Percentiles rank a stretch among this genome's conserved stretches.
Conservation (phyloP, 139 green algal genomes). For the Picochlorum sp. region DNA sequence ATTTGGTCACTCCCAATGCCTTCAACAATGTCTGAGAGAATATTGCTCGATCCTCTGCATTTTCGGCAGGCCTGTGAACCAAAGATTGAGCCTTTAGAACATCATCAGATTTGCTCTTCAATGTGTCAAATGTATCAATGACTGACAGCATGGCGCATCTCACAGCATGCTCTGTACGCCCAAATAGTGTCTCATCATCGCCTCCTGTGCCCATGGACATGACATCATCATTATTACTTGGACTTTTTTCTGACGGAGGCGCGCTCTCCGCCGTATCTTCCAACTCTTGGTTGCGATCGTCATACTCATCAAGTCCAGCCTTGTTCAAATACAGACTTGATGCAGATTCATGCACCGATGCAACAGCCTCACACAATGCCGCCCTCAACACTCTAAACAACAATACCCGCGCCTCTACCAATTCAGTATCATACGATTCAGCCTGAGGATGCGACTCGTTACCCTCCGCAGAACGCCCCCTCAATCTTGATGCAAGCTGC, state of each 20-base stretch:
- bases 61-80: background rate
- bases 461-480: conserved; percentile 2
- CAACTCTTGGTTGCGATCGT: background rate
- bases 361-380: conserved; percentile 31
- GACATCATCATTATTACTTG: background rate
- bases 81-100: conserved; percentile 16
- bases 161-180: background rate
- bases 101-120: conserved; percentile 7
- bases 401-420: conserved; percentile 23
- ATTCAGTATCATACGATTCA: conserved; percentile 10
- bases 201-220: too few relatives aligned
- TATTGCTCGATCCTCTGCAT: conserved; percentile 10
- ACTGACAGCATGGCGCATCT: conserved; percentile 1
- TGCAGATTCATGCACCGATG: conserved; percentile 19
- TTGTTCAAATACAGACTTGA: conserved; percentile 25
- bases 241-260: background rate
- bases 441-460: background rate
- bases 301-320: background rate
- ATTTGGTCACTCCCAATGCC: background rate
- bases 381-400: conserved; percentile 30
- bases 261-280: conserved; percentile 5
- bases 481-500: background rate
- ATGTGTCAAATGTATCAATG: conserved; percentile 3
- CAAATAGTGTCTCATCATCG: conserved; percentile 2
- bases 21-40: conserved; percentile 10